Conservation (phyloP, 768 basidiomycete species). For the Lactarius psammicola region DNA sequence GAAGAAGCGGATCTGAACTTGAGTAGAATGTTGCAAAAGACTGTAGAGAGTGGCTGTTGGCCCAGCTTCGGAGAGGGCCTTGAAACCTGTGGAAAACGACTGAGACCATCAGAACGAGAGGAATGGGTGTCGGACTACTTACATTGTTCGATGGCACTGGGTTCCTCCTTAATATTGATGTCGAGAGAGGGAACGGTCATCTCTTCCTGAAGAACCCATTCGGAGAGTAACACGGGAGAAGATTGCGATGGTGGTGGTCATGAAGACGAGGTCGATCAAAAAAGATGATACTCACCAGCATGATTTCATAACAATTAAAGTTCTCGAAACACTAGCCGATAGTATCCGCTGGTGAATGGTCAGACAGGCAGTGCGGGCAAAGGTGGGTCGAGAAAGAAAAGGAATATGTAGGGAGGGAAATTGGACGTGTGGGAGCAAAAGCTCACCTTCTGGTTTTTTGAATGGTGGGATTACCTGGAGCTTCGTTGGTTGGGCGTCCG, state of each 20-base stretch:
- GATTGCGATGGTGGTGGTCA: neutral
- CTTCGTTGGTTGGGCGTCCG: slow-evolving; percentile 80
- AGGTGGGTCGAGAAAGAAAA: neutral
- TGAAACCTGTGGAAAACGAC: slow-evolving; percentile 71
- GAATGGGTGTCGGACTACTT: slow-evolving; percentile 24
- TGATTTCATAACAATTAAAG: slow-evolving; percentile 92
- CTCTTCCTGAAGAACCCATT: slow-evolving; percentile 84
- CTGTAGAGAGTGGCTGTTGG: slow-evolving; percentile 98
- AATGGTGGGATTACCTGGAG: slow-evolving; percentile 72
- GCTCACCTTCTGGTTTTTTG: slow-evolving; percentile 81
- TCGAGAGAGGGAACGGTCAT: slow-evolving; percentile 99
- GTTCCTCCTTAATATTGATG: slow-evolving; percentile 98
- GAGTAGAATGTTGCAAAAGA: slow-evolving; percentile 94
- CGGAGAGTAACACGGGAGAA: neutral
- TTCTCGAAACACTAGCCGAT: slow-evolving; percentile 99
- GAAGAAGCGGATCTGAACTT: slow-evolving; percentile 98
- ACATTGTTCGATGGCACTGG: slow-evolving; percentile 99
- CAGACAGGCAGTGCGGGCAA: too few relatives aligned
- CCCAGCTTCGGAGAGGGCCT: slow-evolving; percentile 98
- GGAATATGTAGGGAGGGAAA: neutral
- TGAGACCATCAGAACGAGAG: neutral
- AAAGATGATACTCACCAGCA: slow-evolving; percentile 51
- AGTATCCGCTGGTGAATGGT: slow-evolving; percentile 87
- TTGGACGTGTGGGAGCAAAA: neutral
- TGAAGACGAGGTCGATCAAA: too few relatives aligned